These are phyloP conservation scores for Tilletia setariae DNA, from an alignment of 1,284 basidiomycete species.

Conservation along the genomic window DNA sequence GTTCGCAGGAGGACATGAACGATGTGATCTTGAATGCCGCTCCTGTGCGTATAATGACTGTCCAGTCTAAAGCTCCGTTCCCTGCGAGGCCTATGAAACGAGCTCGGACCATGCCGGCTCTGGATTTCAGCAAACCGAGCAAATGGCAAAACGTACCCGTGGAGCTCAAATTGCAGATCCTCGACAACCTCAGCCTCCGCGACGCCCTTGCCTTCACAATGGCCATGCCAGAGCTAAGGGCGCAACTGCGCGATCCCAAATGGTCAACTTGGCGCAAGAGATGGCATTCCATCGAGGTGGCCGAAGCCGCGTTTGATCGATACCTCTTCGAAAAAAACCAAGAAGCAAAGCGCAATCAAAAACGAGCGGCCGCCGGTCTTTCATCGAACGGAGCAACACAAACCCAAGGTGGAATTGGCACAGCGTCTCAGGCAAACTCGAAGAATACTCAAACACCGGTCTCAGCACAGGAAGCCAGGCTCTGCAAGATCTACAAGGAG, in stretches of 20 bases:
- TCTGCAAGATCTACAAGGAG: slow-evolving; percentile 28
- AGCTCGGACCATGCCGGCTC: neutral
- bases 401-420: neutral
- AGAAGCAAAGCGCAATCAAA: no score
- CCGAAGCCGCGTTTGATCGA: slow-evolving; percentile 28
- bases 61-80: neutral
- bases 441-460: neutral
- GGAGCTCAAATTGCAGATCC: slow-evolving; percentile 36
- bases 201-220: slow-evolving; percentile 18
- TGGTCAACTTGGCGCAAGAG: slow-evolving; percentile 43
- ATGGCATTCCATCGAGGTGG: slow-evolving; percentile 24
- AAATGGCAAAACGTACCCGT: slow-evolving; percentile 23
- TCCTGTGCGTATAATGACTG: no score
- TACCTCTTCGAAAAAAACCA: neutral
- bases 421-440: neutral
- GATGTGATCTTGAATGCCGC: no score
- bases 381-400: neutral
- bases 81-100: neutral
- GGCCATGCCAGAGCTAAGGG: slow-evolving; percentile 24
- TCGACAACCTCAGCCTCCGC: slow-evolving; percentile 32
- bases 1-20: no score
- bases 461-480: neutral
- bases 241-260: slow-evolving; percentile 23
- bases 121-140: neutral
- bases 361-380: neutral